A percentile compares a stretch with the other conserved stretches of the same genome.
These are phyloP conservation scores for Echium plantagineum DNA, from an alignment of 257 asterid genomes.

Conservation along the genomic window DNA sequence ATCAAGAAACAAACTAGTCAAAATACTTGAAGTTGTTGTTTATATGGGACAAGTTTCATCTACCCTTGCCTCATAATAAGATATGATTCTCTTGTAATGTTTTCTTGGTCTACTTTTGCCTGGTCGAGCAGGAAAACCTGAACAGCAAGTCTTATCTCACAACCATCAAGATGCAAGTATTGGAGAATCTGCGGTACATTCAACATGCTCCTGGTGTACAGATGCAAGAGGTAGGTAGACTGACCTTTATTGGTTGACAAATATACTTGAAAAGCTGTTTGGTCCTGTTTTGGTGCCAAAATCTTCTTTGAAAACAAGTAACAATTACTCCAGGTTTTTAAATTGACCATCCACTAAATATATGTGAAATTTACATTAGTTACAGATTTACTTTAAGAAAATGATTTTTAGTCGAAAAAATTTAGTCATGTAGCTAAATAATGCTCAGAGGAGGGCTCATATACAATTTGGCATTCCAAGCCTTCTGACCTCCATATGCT, in stretches of 20 bases:
- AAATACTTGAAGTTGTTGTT: background rate
- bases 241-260: too few species aligned
- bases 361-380: too few species aligned
- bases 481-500: too few species aligned
- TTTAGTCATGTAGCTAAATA: too few species aligned
- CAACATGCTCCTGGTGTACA: conserved; percentile 98
- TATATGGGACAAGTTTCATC: background rate
- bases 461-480: too few species aligned
- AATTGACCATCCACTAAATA: too few species aligned
- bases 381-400: too few species aligned
- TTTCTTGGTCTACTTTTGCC: conserved; percentile 10
- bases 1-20: background rate
- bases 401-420: too few species aligned
- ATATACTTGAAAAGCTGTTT: background rate
- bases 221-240: conserved; percentile 77
- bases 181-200: conserved; percentile 81
- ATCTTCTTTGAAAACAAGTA: too few species aligned
- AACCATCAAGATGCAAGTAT: conserved; percentile 72
- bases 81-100: background rate
- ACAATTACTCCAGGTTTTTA: too few species aligned
- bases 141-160: conserved; percentile 86
- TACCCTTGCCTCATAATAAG: background rate
- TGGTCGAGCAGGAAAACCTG: conserved; percentile 72
- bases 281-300: too few species aligned
- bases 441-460: too few species aligned